Evolutionary conservation across 208 protist species (phyloP).

Genomic region (Acanthamoeba sp.): DNA sequence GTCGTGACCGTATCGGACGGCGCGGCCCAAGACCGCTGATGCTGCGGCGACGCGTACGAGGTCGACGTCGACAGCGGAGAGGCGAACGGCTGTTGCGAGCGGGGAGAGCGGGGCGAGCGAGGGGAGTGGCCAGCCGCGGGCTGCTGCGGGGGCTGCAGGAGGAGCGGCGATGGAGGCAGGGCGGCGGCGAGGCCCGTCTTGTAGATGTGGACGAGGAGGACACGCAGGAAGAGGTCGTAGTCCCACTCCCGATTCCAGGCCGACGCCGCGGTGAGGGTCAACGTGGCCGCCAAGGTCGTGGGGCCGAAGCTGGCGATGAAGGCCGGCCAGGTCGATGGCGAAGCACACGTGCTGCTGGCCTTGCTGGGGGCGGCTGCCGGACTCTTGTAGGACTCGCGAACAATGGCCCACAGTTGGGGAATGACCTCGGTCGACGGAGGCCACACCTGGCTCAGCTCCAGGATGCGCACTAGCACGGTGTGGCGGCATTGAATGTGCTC

Average conservation of each 20-base stretch:
- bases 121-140: background rate
- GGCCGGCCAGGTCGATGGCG: background rate
- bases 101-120: too few relatives aligned
- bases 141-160: background rate
- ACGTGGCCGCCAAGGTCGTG: background rate
- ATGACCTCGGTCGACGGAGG: background rate
- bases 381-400: slow-evolving; percentile 20
- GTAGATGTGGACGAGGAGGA: slow-evolving; percentile 25
- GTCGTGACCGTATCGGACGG: too few relatives aligned
- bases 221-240: slow-evolving; percentile 11
- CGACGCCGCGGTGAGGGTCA: background rate
- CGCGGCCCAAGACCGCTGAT: too few relatives aligned
- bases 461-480: background rate
- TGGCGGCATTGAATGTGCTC: background rate
- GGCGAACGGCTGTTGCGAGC: background rate
- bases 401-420: background rate
- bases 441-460: slow-evolving; percentile 18
- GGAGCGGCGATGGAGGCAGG: too few relatives aligned
- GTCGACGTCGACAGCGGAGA: background rate
- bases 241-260: background rate
- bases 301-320: background rate
- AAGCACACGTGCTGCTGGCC: background rate
- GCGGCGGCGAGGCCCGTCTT: background rate
- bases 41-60: background rate
- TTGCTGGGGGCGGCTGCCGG: background rate